Conservation (phyloP, 202 grass and related monocot genomes). For the Zoysia matrella region DNA sequence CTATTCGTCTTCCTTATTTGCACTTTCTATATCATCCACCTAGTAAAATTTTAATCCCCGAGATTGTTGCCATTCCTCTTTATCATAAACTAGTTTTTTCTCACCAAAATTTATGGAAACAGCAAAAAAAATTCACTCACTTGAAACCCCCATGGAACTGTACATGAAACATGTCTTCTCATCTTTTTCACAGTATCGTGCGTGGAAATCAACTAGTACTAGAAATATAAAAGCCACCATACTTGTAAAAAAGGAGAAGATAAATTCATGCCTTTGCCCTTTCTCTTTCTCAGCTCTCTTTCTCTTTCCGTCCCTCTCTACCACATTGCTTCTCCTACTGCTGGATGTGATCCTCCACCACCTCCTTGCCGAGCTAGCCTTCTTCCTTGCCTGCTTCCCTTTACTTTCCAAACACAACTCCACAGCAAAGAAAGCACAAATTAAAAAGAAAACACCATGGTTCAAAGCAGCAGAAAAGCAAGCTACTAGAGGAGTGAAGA, state of each 20-base stretch:
- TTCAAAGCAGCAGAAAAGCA: slow-evolving; percentile 61
- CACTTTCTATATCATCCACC: no score
- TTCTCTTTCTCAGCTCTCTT: slow-evolving; percentile 53
- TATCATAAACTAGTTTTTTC: no score
- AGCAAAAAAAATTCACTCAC: no score
- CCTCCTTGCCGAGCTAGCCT: slow-evolving; percentile 47
- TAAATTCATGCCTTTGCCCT: slow-evolving; percentile 72
- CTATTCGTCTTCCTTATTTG: no score
- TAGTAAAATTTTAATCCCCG: no score
- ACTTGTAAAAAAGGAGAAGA: slow-evolving; percentile 51
- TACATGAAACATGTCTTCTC: no score
- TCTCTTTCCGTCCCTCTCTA: slow-evolving; percentile 30
- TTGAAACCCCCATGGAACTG: no score
- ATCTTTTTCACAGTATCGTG: no score
- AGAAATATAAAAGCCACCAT: slow-evolving; percentile 77
- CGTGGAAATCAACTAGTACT: not conserved
- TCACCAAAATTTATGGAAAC: no score
- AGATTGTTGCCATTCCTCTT: no score
- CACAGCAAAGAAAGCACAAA: slow-evolving; percentile 52
- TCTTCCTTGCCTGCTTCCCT: slow-evolving; percentile 46
- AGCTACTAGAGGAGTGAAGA: slow-evolving; percentile 43
- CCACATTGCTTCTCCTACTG: slow-evolving; percentile 39
- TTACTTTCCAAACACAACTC: slow-evolving; percentile 57
- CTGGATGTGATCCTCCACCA: slow-evolving; percentile 94
- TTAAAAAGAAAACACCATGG: slow-evolving; percentile 62